Conservation (phyloP, 768 basidiomycete species). For the Leccinum ochraceum region DNA sequence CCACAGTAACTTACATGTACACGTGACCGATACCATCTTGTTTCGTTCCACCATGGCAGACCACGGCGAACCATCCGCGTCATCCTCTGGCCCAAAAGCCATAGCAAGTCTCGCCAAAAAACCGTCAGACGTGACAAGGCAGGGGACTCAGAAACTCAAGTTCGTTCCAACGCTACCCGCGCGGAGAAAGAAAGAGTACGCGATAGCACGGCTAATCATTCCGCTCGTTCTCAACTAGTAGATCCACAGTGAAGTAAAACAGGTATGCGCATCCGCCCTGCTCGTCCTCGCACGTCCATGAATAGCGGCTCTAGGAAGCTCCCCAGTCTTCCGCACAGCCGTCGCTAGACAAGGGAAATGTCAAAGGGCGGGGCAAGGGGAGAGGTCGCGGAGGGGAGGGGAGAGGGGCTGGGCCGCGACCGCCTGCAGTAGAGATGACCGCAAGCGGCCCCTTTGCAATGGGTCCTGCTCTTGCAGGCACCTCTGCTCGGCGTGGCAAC, state of each 20-base stretch:
- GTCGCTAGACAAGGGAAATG: slow-evolving; percentile 43
- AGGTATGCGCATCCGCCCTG: slow-evolving; percentile 42
- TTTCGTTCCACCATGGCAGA: slow-evolving; percentile 18
- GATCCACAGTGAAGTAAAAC: slow-evolving; percentile 57
- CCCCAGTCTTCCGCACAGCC: slow-evolving; percentile 32
- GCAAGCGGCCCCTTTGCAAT: slow-evolving; percentile 88
- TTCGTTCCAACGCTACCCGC: slow-evolving; percentile 76
- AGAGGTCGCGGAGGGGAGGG: slow-evolving; percentile 56
- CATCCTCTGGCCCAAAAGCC: slow-evolving; percentile 50
- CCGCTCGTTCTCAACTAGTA: slow-evolving; percentile 15
- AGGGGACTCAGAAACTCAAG: slow-evolving; percentile 75
- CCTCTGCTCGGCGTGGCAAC: slow-evolving; percentile 47
- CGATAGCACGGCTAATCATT: slow-evolving; percentile 22
- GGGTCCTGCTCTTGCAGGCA: slow-evolving; percentile 73
- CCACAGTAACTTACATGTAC: neutral
- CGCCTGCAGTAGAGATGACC: slow-evolving; percentile 67
- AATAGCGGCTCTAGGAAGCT: slow-evolving; percentile 46
- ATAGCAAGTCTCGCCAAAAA: slow-evolving; percentile 77
- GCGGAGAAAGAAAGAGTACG: slow-evolving; percentile 81
- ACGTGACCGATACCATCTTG: slow-evolving; percentile 19
- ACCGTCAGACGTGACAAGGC: slow-evolving; percentile 67
- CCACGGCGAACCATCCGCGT: slow-evolving; percentile 12
- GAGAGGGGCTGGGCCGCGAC: slow-evolving; percentile 45
- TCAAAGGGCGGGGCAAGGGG: slow-evolving; percentile 48
- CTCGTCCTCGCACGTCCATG: slow-evolving; percentile 1